Conservation (phyloP, 202 grass and related monocot species). For the Schoenoplectus tabernaemontani region DNA sequence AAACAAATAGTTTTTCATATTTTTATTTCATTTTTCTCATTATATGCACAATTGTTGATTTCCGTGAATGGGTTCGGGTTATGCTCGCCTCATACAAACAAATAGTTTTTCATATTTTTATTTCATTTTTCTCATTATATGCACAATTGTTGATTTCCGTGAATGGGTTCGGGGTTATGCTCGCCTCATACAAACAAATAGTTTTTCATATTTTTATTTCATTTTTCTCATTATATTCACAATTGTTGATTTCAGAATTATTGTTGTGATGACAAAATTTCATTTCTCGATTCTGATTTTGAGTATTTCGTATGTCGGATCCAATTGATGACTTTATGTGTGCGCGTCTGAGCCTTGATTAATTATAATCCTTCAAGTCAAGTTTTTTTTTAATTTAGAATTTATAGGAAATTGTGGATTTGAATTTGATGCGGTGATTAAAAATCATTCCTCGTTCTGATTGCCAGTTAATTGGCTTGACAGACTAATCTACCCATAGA, state of each 20-base stretch:
- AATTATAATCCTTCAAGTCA: neutral
- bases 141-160: too few relatives aligned
- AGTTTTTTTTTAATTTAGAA: neutral
- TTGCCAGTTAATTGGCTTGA: too few relatives aligned
- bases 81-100: constrained; percentile 22
- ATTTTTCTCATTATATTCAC: neutral
- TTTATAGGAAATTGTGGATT: neutral
- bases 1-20: too few relatives aligned
- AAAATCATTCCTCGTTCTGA: constrained; percentile 28
- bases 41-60: too few relatives aligned
- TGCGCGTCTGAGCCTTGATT: constrained; percentile 45
- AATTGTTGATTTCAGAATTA: constrained; percentile 7
- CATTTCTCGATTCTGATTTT: constrained; percentile 53
- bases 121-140: too few relatives aligned
- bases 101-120: too few relatives aligned
- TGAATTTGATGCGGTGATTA: constrained; percentile 25
- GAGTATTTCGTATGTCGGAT: constrained; percentile 31
- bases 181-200: constrained; percentile 17
- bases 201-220: neutral
- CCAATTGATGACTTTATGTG: constrained; percentile 48
- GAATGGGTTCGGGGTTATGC: constrained; percentile 33
- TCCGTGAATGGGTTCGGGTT: constrained; percentile 30
- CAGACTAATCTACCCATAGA: too few relatives aligned
- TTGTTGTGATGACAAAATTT: constrained; percentile 48
- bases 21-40: neutral